Conservation (phyloP, 2,329 filamentous ascomycete species). For the Decorospora gaudefroyi region DNA sequence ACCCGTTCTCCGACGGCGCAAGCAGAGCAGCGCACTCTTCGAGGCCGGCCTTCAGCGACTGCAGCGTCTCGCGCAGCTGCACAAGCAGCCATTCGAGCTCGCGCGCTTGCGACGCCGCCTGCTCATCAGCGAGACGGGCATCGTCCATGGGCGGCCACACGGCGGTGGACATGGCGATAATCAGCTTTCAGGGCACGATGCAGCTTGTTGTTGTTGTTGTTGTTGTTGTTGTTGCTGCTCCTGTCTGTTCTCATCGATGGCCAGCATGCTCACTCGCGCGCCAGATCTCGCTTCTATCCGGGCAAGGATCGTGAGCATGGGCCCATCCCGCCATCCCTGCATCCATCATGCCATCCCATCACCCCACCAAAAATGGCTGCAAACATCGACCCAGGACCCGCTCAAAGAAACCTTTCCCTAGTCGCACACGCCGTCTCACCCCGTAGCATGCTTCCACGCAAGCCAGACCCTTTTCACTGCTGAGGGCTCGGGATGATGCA, state of each 20-base stretch:
- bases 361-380: not conserved
- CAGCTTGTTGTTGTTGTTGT: constrained; percentile 4
- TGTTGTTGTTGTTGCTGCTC: too few relatives aligned
- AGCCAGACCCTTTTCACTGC: constrained; percentile 6
- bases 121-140: constrained; percentile 57
- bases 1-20: constrained; percentile 80
- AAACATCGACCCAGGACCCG: constrained; percentile 2
- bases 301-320: constrained; percentile 4
- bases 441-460: constrained; percentile 7
- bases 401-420: not conserved
- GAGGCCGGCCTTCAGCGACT: constrained; percentile 69
- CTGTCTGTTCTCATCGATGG: constrained; percentile 7
- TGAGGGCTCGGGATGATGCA: constrained; percentile 22
- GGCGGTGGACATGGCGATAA: constrained; percentile 60
- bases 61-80: constrained; percentile 64
- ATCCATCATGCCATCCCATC: not conserved
- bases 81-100: constrained; percentile 68
- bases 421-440: not conserved
- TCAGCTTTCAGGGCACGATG: constrained; percentile 4
- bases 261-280: constrained; percentile 5
- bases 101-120: constrained; percentile 57
- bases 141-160: constrained; percentile 63
- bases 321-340: too few relatives aligned
- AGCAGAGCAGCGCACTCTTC: constrained; percentile 88
- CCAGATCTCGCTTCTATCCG: constrained; percentile 25